Evolutionary conservation across 140 eudicot species (phyloP).

Genomic region (Erigeron philadelphicus): DNA sequence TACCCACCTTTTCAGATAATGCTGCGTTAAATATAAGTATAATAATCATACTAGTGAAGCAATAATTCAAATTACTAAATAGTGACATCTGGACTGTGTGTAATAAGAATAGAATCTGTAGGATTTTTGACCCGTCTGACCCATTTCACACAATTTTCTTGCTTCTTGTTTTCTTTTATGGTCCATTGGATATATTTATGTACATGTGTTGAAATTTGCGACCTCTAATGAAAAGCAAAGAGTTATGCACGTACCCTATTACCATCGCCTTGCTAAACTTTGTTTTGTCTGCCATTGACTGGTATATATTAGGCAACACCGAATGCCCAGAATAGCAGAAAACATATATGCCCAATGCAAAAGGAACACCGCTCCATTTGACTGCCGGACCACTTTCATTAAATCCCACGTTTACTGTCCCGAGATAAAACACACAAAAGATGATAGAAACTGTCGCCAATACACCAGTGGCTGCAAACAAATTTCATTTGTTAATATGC

Average conservation of each 20-base stretch:
- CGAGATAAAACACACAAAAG: slow-evolving; percentile 52
- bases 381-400: slow-evolving; percentile 50
- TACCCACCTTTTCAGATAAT: too few species aligned
- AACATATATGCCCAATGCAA: slow-evolving; percentile 75
- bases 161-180: neutral
- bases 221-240: neutral
- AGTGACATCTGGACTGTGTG: too few species aligned
- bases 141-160: neutral
- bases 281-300: slow-evolving; percentile 88
- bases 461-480: slow-evolving; percentile 80
- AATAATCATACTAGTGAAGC: too few species aligned
- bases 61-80: too few species aligned
- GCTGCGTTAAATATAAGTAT: too few species aligned
- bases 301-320: slow-evolving; percentile 91
- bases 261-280: slow-evolving; percentile 60
- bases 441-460: slow-evolving; percentile 55
- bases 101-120: too few species aligned
- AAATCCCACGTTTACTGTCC: slow-evolving; percentile 61
- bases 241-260: slow-evolving; percentile 35
- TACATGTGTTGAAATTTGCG: neutral
- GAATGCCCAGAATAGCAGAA: slow-evolving; percentile 90
- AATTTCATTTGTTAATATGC: slow-evolving; percentile 15
- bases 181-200: neutral
- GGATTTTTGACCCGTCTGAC: slow-evolving; percentile 12
- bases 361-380: slow-evolving; percentile 67